A percentile compares a stretch with the other conserved stretches of the same genome.
Conservation (phyloP, 2,329 filamentous ascomycete species). For the Paecilomyces dactylethromorphus region DNA sequence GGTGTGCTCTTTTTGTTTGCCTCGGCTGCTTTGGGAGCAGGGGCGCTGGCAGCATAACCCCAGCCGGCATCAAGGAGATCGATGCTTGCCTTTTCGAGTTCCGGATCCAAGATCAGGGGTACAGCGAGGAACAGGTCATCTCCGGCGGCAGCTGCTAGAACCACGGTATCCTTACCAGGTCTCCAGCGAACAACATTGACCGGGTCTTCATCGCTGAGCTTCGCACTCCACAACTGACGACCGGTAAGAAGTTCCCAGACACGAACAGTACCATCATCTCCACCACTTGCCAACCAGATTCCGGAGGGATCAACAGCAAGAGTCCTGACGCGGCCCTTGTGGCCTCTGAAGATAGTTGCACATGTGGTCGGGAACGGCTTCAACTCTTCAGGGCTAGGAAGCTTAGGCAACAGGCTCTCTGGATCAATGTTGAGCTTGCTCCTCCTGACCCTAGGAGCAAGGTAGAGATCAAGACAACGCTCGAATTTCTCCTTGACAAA, state of each 20-base stretch:
- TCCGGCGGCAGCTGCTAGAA: constrained; percentile 76
- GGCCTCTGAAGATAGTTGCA: constrained; percentile 79
- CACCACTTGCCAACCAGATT: constrained; percentile 80
- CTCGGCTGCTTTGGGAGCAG: constrained; percentile 45
- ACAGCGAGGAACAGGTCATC: constrained; percentile 82
- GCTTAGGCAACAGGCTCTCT: constrained; percentile 81
- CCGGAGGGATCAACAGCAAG: constrained; percentile 81
- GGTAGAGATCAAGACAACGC: constrained; percentile 87
- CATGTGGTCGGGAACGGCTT: constrained; percentile 91
- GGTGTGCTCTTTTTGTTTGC: constrained; percentile 63
- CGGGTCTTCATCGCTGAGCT: constrained; percentile 67
- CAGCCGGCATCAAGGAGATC: constrained; percentile 83
- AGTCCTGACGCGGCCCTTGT: constrained; percentile 79
- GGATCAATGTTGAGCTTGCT: constrained; percentile 97
- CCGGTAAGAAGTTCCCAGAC: constrained; percentile 86
- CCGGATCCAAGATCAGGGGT: constrained; percentile 64
- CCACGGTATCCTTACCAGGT: constrained; percentile 69
- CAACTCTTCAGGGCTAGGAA: constrained; percentile 87
- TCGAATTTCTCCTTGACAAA: constrained; percentile 97
- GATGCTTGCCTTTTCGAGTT: constrained; percentile 66
- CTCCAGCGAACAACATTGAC: constrained; percentile 88
- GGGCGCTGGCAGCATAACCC: constrained; percentile 68
- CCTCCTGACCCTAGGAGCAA: constrained; percentile 84
- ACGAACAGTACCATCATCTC: constrained; percentile 86
- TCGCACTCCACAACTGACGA: constrained; percentile 78